Percentiles rank a stretch among this genome's conserved stretches.
Conservation (phyloP, 2,329 filamentous ascomycete genomes). For the Dendrostoma leiphaemia region DNA sequence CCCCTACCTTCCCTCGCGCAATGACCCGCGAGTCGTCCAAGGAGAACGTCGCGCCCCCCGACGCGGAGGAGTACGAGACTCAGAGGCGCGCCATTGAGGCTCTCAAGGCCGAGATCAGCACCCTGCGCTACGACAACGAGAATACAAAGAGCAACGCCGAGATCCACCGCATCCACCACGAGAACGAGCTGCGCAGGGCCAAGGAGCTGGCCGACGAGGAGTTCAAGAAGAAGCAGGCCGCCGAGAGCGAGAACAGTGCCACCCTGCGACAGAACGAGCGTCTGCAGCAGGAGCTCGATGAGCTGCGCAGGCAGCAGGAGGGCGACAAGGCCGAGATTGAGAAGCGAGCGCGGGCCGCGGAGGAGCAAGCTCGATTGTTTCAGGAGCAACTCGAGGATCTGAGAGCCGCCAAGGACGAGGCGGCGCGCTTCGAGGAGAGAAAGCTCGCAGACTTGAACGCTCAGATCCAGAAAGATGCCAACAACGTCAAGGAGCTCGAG, state of each 20-base stretch:
- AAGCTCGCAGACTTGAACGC: conserved; percentile 54
- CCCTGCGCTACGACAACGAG: conserved; percentile 82
- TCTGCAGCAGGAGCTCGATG: conserved; percentile 49
- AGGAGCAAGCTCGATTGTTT: conserved; percentile 70
- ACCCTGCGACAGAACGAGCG: conserved; percentile 48
- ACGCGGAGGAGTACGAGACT: conserved; percentile 58
- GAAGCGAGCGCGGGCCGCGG: conserved; percentile 64
- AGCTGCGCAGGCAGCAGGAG: conserved; percentile 48
- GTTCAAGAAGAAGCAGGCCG: conserved; percentile 64
- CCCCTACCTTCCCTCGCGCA: conserved; percentile 29
- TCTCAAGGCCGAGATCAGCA: conserved; percentile 84
- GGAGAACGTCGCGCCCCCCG: conserved; percentile 57
- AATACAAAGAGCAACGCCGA: conserved; percentile 87
- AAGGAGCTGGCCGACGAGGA: conserved; percentile 83
- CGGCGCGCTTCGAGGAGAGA: conserved; percentile 59
- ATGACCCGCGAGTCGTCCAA: conserved; percentile 58
- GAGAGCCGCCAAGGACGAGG: conserved; percentile 62
- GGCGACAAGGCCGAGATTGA: conserved; percentile 65
- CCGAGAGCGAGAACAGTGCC: conserved; percentile 54
- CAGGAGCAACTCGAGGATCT: conserved; percentile 82
- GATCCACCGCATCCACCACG: conserved; percentile 72
- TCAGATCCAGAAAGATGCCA: conserved; percentile 45
- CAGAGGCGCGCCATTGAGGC: conserved; percentile 65
- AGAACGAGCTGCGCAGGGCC: conserved; percentile 79
- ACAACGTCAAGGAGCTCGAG: conserved; percentile 55